These are phyloP conservation scores for Linum lewisii DNA, from an alignment of 345 rosid species.

Conservation along the genomic window DNA sequence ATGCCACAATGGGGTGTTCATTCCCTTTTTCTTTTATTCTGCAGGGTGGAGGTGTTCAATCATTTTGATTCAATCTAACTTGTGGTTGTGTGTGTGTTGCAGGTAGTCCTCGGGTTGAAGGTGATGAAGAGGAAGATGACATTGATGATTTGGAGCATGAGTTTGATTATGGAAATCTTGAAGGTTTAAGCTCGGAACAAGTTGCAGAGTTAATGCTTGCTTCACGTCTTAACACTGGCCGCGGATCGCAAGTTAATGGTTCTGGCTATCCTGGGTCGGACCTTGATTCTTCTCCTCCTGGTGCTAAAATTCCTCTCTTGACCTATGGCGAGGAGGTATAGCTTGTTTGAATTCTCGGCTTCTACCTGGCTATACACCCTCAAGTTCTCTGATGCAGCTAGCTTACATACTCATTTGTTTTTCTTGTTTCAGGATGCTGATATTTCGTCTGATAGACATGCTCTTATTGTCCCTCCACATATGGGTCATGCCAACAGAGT, in stretches of 20 bases:
- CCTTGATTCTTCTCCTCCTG: conserved; percentile 2
- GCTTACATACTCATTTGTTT: no score
- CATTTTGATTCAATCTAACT: no score
- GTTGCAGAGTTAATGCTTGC: conserved; percentile 1
- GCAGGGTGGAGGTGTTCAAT: no score
- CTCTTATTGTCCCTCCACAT: neutral
- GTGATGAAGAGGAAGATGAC: conserved; percentile 5
- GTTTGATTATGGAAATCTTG: conserved; percentile 3
- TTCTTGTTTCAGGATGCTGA: neutral
- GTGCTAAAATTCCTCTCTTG: conserved; percentile 4
- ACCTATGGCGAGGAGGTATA: conserved; percentile 6
- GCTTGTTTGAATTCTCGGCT: neutral
- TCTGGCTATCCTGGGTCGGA: neutral
- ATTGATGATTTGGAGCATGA: conserved; percentile 3
- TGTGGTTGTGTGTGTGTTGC: neutral
- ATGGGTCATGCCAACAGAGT: neutral
- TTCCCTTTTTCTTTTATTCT: neutral
- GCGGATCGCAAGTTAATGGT: neutral
- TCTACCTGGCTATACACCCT: neutral
- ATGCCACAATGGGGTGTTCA: no score
- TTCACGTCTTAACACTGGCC: conserved; percentile 1
- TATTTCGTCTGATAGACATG: neutral
- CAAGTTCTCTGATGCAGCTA: neutral
- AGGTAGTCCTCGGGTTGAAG: conserved; percentile 3
- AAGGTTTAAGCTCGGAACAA: neutral